phyloP scores from a whole-genome alignment of 2,329 filamentous ascomycete species.

The Colletotrichum limetticola region DNA sequence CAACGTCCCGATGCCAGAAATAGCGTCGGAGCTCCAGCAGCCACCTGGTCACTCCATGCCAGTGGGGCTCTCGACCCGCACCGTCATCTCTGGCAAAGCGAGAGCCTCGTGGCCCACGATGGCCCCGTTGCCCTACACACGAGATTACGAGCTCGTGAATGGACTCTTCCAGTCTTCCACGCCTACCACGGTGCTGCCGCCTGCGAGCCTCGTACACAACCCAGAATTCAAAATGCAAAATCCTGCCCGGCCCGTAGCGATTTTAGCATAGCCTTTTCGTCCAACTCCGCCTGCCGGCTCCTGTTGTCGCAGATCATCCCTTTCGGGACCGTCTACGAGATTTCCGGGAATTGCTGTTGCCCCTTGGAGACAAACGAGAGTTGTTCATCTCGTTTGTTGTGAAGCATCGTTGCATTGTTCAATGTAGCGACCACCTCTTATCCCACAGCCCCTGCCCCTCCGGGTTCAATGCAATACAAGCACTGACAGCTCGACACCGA shows the following conservation, averaged over 20 bases:
- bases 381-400: conserved; percentile 22
- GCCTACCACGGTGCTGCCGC: neutral
- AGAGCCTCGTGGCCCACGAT: conserved; percentile 23
- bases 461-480: conserved; percentile 15
- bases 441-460: conserved; percentile 15
- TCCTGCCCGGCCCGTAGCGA: neutral
- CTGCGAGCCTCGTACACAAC: neutral
- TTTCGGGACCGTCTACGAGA: conserved; percentile 19
- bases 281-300: conserved; percentile 27
- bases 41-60: neutral
- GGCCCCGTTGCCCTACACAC: conserved; percentile 22
- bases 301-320: conserved; percentile 27
- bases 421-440: conserved; percentile 9
- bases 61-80: conserved; percentile 12
- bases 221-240: neutral
- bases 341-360: conserved; percentile 17
- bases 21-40: conserved; percentile 17
- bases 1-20: conserved; percentile 29
- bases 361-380: conserved; percentile 23
- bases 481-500: neutral
- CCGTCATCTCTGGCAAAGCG: conserved; percentile 1
- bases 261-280: conserved; percentile 17
- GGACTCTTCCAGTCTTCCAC: neutral
- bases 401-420: conserved; percentile 22
- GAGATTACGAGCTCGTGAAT: conserved; percentile 19